These are phyloP conservation scores for Hemileccinum rubropunctum DNA, from an alignment of 768 basidiomycete species.

Conservation along the genomic window DNA sequence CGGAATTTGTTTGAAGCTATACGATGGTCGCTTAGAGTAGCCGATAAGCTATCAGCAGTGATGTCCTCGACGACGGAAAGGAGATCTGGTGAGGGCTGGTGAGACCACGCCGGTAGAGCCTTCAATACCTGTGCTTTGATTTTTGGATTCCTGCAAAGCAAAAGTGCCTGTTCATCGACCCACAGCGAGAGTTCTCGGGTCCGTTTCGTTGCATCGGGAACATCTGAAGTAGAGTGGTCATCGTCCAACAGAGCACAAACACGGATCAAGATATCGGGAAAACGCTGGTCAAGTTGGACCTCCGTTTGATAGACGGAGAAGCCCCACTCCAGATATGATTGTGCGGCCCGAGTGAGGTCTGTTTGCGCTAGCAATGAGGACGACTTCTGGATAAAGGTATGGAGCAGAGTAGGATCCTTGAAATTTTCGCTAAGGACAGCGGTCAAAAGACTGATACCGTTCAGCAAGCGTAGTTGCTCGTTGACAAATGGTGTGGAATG, in stretches of 20 bases:
- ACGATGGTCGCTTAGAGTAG: constrained; percentile 55
- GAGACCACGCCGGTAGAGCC: constrained; percentile 77
- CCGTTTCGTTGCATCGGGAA: constrained; percentile 29
- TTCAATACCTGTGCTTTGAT: constrained; percentile 44
- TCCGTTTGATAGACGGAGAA: constrained; percentile 49
- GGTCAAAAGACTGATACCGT: constrained; percentile 72
- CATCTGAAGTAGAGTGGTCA: constrained; percentile 37
- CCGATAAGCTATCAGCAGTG: constrained; percentile 46
- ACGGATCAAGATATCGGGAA: constrained; percentile 69
- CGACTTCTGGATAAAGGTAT: constrained; percentile 65
- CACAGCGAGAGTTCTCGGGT: constrained; percentile 55
- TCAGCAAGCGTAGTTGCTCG: constrained; percentile 75
- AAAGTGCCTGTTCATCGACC: constrained; percentile 55
- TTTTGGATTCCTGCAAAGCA: constrained; percentile 38
- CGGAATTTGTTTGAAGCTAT: constrained; percentile 76
- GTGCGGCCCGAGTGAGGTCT: constrained; percentile 65
- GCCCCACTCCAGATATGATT: constrained; percentile 79
- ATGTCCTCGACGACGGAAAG: constrained; percentile 44
- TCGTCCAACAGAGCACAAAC: constrained; percentile 61
- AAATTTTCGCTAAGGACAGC: constrained; percentile 58
- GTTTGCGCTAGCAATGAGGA: constrained; percentile 61
- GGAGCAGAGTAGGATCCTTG: constrained; percentile 56
- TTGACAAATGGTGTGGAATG: constrained; percentile 72
- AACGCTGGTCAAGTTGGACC: constrained; percentile 43
- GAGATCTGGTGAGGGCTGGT: constrained; percentile 50